Evolutionary conservation across 2,329 filamentous ascomycete genomes (phyloP).

Genomic region (Xylariaceae sp.): DNA sequence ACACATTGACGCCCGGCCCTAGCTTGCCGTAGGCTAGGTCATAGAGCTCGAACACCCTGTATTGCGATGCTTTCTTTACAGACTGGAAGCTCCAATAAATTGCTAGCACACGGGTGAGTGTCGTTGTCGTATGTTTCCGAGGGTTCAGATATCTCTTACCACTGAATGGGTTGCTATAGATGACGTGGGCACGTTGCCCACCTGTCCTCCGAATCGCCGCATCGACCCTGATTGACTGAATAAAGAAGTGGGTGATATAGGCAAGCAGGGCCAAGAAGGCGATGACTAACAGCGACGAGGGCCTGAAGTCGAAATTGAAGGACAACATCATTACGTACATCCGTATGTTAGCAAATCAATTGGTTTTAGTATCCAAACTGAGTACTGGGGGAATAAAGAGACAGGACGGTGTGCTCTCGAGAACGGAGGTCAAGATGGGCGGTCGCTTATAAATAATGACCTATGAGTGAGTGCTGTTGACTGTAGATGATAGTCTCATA

Average conservation of each 20-base stretch:
- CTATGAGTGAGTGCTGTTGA: too few relatives aligned
- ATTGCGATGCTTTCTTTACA: conserved; percentile 6
- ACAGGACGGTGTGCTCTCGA: too few relatives aligned
- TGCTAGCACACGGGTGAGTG: conserved; percentile 1
- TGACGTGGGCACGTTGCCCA: conserved; percentile 10
- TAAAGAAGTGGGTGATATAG: conserved; percentile 9
- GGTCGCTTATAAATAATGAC: too few relatives aligned
- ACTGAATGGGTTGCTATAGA: conserved; percentile 12
- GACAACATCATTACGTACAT: conserved; percentile 5
- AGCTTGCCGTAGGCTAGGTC: not conserved
- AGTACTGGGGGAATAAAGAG: too few relatives aligned
- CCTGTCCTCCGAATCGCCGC: conserved; percentile 15
- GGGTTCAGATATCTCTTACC: conserved; percentile 3
- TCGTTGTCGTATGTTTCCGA: not conserved
- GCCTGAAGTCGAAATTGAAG: not conserved
- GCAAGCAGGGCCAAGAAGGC: conserved; percentile 1
- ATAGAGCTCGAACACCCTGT: conserved; percentile 9
- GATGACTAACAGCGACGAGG: conserved; percentile 1
- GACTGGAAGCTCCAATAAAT: not conserved
- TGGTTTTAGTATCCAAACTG: not conserved
- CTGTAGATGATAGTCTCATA: too few relatives aligned
- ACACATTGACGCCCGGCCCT: conserved; percentile 8
- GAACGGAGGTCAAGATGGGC: too few relatives aligned
- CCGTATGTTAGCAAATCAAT: too few relatives aligned
- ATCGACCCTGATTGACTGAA: conserved; percentile 4